Base-by-base conservation (phyloP, 2,329 filamentous ascomycete genomes). In the Alternaria postmessia region DNA sequence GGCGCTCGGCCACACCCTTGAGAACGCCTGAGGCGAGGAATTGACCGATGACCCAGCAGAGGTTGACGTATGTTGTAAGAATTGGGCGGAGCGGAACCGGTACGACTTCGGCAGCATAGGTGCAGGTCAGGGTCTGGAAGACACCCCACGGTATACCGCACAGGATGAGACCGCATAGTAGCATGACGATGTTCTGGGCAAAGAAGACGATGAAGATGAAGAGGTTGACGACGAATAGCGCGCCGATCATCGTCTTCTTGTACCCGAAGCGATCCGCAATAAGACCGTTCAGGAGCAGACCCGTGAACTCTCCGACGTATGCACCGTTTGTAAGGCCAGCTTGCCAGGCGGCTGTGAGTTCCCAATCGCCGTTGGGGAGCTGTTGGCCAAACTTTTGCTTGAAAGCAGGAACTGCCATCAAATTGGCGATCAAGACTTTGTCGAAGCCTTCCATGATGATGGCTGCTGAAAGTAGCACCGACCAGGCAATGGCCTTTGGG, bases 381-480 rank as follows among this genome's bases (percentile, higher is more conserved):
- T 71, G 75, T 7, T 73, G 70, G 32, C 82, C 82, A 56, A 80
- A 84, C 54, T 71, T 73, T 48, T 69, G 62, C 62, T 83, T 80
- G 77, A 84, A 84, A 9, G 78, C 75, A 5, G 78, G 79, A 16
- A 81, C 81, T 30, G 75, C 81, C 63, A 87, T 92, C 69, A 95
- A 91, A 77, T 93, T 93, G 81, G 89, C 91, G 74, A 94, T 89
- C 61, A 96, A 82, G 69, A 87, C 88, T 61, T 94, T 85, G 77
- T 96, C 92, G 81, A 93, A 96, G 7, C 92, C 93, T 78, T 96
- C 93, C 93, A 97, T 97, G 70, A 88, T 88, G 75, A 96, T 95
- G 75, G 90, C 92, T 0, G 91, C 93, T 12, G 91, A 94, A 77
- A 97, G 93, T 60, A 96, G 82, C 51, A 96, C 75, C 70, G 89